A percentile compares a stretch with the other conserved stretches of the same genome.
These are phyloP conservation scores for Rhynchospora breviuscula DNA, from an alignment of 176 grass and related monocot species.

Conservation along the genomic window DNA sequence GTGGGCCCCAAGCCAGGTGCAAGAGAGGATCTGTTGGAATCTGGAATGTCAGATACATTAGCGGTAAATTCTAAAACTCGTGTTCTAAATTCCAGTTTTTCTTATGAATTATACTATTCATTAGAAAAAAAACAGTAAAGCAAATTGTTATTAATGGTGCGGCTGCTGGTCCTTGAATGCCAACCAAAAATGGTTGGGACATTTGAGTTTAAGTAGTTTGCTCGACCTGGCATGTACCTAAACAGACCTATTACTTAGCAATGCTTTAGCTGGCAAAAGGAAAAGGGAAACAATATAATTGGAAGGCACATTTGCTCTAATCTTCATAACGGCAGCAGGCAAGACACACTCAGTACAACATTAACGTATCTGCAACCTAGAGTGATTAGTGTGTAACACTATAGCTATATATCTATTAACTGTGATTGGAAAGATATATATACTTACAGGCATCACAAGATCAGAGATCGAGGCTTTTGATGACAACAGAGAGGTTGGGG, in stretches of 20 bases:
- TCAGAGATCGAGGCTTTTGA: conserved; percentile 67
- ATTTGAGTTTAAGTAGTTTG: not conserved
- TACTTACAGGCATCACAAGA: not conserved
- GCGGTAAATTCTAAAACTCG: conserved; percentile 31
- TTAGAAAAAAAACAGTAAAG: not conserved
- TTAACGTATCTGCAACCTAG: not conserved
- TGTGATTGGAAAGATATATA: not conserved
- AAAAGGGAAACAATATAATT: not conserved
- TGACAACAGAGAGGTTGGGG: conserved; percentile 58
- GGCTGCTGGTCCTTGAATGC: not conserved
- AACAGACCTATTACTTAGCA: not conserved
- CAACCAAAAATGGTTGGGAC: not conserved
- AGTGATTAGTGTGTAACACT: not conserved
- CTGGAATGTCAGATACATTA: conserved; percentile 71
- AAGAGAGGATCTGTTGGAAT: conserved; percentile 82
- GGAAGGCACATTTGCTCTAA: not conserved
- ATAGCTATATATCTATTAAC: not conserved
- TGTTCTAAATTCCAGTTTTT: not conserved
- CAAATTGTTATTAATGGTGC: not conserved
- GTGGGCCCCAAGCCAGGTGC: conserved; percentile 40
- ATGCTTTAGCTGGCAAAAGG: not conserved
- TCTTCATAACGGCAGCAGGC: not conserved
- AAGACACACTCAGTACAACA: not conserved
- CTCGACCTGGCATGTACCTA: not conserved
- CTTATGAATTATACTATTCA: not conserved